Evolutionary conservation across 257 asterid genomes (phyloP), one percentile per base, ranked within the genome.

Genomic region (Buddleja alternifolia): DNA sequence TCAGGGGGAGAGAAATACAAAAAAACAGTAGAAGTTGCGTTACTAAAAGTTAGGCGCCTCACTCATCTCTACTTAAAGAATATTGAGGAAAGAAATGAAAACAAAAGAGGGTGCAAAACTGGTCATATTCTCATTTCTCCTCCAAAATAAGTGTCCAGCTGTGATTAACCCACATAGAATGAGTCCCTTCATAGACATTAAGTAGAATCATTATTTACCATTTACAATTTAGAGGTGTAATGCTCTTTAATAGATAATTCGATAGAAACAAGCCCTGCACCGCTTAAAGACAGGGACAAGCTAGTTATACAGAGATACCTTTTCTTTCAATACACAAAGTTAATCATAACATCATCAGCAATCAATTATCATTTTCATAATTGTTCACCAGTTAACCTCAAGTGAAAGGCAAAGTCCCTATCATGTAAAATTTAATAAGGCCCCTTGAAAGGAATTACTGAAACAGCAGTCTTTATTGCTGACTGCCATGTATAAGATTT

Each of bases 21-120:
- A 44, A 24, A 72, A 50, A 44, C 14, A 7, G 42, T 45, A 25
- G 47, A 60, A 29, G 40, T 47, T 37, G 21, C 25, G 55, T 44
- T 59, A 71, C 65, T 9, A 14, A 44, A 63, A 68, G 16, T 42
- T 25, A 50, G 51, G 36, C 32, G 9, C 50, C 16, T 41, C 34
- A 29, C 60, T 64, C 61, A 47, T 48, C 69, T 58, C 60, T 40
- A 57, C 69, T 42, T 39, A 40, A 11, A 9, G 51, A 45, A 20
- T 37, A 24, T 20, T 47, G 36, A 10, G 36, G 36, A 55, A 20
- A 19, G 60, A 62, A 10, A 68, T 47, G 25, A 46, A 39, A 36
- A 10, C 63, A 60, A 63, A 55, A 20, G 71, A 60, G 4, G 53
- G 24, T 69, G 21, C 34, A 73, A 46, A 69, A 20, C 21, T 34